Conservation (phyloP, 148 eudicot genomes). For the Vaccinium vitisidaea region DNA sequence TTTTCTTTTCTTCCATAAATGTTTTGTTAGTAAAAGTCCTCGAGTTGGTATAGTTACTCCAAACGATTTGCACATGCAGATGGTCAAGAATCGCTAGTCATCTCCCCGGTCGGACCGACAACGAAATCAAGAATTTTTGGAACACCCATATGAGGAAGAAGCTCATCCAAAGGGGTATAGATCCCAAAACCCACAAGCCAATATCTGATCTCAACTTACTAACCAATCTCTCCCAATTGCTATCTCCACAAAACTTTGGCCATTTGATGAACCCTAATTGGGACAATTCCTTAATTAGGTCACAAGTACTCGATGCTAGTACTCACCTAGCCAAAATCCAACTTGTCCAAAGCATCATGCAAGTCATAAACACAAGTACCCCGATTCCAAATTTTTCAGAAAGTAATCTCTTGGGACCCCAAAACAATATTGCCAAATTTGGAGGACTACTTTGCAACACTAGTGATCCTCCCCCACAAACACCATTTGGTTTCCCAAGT, state of each 20-base stretch:
- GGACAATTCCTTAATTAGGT: slow-evolving; percentile 29
- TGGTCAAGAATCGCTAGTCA: slow-evolving; percentile 65
- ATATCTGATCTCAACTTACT: slow-evolving; percentile 41
- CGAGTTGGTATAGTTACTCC: background rate
- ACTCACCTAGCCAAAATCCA: slow-evolving; percentile 52
- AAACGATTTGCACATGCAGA: slow-evolving; percentile 18
- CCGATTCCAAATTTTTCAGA: slow-evolving; percentile 18
- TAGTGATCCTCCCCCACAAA: background rate
- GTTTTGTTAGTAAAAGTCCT: background rate
- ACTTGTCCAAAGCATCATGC: slow-evolving; percentile 51
- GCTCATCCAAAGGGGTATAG: slow-evolving; percentile 50
- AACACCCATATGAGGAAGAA: slow-evolving; percentile 61
- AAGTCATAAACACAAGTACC: slow-evolving; percentile 28
- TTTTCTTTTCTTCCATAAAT: too few species aligned
- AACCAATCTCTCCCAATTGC: slow-evolving; percentile 43
- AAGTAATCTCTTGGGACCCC: background rate
- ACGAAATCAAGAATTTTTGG: slow-evolving; percentile 70
- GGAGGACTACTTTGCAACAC: background rate
- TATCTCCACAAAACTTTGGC: slow-evolving; percentile 34
- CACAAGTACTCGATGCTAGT: slow-evolving; percentile 12
- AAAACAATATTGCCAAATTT: background rate
- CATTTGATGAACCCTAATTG: slow-evolving; percentile 29
- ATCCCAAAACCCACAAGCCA: slow-evolving; percentile 56
- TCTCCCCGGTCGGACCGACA: slow-evolving; percentile 66
- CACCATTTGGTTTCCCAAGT: slow-evolving; percentile 3